Conservation (phyloP, 2,329 filamentous ascomycete genomes). For the Fusarium mangiferae region DNA sequence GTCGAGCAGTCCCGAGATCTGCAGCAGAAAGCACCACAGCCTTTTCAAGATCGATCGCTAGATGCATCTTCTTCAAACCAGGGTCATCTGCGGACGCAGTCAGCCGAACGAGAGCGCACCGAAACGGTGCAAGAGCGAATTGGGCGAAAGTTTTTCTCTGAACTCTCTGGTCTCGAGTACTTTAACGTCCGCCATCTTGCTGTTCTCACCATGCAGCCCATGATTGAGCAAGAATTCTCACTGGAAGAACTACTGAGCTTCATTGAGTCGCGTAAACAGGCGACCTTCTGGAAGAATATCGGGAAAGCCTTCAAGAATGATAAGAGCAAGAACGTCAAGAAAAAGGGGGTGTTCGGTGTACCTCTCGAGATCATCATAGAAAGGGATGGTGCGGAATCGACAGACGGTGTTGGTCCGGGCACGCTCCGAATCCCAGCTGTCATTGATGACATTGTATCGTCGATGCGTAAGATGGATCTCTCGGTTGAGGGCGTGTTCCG, state of each 20-base stretch:
- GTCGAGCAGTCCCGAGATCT: conserved; percentile 95
- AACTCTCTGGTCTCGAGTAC: conserved; percentile 93
- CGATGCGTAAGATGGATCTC: conserved; percentile 99
- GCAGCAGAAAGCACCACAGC: conserved; percentile 67
- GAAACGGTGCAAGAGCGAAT: conserved; percentile 66
- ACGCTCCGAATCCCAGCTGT: conserved; percentile 91
- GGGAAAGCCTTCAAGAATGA: conserved; percentile 96
- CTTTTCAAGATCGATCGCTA: conserved; percentile 53
- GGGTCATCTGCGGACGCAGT: conserved; percentile 73
- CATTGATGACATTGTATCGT: conserved; percentile 91
- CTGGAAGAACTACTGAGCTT: conserved; percentile 91
- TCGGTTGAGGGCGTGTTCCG: conserved; percentile 98
- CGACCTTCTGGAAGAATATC: conserved; percentile 98
- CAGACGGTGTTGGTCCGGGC: conserved; percentile 92
- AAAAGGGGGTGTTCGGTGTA: conserved; percentile 94
- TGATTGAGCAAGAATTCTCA: conserved; percentile 90
- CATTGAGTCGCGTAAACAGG: conserved; percentile 88
- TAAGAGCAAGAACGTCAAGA: conserved; percentile 79
- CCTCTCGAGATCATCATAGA: conserved; percentile 90
- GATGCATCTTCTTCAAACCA: conserved; percentile 61
- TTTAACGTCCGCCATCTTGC: conserved; percentile 97
- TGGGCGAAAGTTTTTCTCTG: conserved; percentile 90
- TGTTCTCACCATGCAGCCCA: conserved; percentile 92
- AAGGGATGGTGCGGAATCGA: conserved; percentile 95
- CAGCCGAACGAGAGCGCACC: conserved; percentile 60